These are phyloP conservation scores for Nicotiana paniculata DNA, from an alignment of 257 asterid species.

Conservation along the genomic window DNA sequence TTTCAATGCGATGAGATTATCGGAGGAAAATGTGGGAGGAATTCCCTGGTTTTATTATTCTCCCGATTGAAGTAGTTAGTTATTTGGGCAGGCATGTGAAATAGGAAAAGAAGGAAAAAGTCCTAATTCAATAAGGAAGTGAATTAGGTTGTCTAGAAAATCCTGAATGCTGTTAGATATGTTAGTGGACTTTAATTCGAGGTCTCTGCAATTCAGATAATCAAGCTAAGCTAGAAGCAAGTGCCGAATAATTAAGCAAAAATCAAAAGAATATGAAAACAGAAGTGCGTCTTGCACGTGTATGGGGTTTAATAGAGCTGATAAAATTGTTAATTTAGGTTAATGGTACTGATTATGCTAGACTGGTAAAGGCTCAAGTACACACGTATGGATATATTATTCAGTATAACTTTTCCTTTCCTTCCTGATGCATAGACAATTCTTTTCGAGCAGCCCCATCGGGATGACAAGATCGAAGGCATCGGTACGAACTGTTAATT, in stretches of 20 bases:
- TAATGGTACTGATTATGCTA: not conserved
- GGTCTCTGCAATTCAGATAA: not conserved
- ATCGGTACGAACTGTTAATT: not conserved
- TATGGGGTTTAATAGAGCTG: not conserved
- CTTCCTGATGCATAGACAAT: not conserved
- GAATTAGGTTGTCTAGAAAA: not conserved
- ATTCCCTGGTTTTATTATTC: not conserved
- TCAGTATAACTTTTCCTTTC: not conserved
- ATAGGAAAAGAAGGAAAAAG: not conserved
- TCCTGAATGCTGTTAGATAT: not conserved
- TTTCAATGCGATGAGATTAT: not conserved
- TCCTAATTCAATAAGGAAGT: not conserved
- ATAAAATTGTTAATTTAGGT: not conserved
- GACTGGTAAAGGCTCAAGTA: not conserved
- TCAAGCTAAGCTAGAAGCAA: not conserved
- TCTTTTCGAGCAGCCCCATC: not conserved
- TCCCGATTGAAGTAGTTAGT: not conserved
- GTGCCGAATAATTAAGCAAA: not conserved
- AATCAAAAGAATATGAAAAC: not conserved
- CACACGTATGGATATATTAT: not conserved
- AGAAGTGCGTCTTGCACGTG: not conserved
- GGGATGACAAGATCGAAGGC: not conserved
- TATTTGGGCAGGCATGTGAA: not conserved
- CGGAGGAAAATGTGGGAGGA: not conserved
- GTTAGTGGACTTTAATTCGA: not conserved